Evolutionary conservation across 2,329 filamentous ascomycete genomes (phyloP), one percentile per base, ranked within the genome.

Genomic region (Hypoxylon sp.): DNA sequence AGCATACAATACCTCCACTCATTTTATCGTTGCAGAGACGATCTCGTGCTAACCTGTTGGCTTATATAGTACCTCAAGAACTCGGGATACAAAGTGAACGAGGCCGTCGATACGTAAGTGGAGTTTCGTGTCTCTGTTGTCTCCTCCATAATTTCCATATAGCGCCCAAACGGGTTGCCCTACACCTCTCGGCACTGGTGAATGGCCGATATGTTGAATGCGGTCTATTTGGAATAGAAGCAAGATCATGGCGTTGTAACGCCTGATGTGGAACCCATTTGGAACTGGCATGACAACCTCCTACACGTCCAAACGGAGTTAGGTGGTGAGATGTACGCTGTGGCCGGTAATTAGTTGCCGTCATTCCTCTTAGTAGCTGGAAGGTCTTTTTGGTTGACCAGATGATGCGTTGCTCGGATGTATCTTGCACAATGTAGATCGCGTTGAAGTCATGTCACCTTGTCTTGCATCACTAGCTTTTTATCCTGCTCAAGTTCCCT

Each of bases 101-200:
- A 85, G 63, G 86, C 86, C 41, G 79, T 87, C 52, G 85, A 89
- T 79, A 78, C 82, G 87, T 89, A 81, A 87, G 87, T 87, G n/a
- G n/a, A 23, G 10, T 17, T 50, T 46, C 36, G 21, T 55, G 52
- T 72, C 61, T 45, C 28, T 38, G 61, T 71, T 73, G 65, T 67
- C 53, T 53, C 34, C 49, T 53, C 65, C 19, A 51, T 14, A 65
- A 14, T 53, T 23, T 52, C 36, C 14, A 21, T 11, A 32, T n/a
- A 30, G 55, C 2, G 13, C 21, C 19, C 11, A 17, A 11, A 19
- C 2, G n/a, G 6, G 11, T 53, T 28, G 13, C 36, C 30, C 32
- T 13, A 23, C 17, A 19, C 23, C 23, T 36, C 28, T 50, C 14
- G 34, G 38, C 10, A 13, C 25, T 14, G 41, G 25, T 32, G 43